These are phyloP conservation scores for Pleurotus djamor DNA, from an alignment of 768 basidiomycete genomes.

Conservation along the genomic window DNA sequence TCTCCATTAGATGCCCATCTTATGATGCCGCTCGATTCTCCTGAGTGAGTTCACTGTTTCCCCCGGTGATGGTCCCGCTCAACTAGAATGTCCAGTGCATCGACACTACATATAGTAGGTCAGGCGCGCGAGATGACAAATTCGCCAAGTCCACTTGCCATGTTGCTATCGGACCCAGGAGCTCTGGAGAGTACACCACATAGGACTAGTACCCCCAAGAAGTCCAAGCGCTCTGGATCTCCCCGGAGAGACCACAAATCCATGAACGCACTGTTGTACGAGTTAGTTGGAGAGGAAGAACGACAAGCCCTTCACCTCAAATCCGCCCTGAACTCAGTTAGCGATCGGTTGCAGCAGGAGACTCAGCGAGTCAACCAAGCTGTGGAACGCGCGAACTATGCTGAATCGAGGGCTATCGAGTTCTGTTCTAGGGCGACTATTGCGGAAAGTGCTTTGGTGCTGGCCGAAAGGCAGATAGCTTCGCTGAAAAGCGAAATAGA, in stretches of 20 bases:
- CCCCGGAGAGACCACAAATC: constrained; percentile 32
- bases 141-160: constrained; percentile 41
- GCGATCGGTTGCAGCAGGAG: constrained; percentile 56
- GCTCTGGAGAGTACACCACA: constrained; percentile 31
- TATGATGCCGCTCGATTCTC: not conserved
- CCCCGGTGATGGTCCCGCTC: not conserved
- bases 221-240: constrained; percentile 31
- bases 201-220: constrained; percentile 23
- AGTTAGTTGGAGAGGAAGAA: constrained; percentile 51
- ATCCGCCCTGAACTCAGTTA: constrained; percentile 45
- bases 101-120: constrained; percentile 28
- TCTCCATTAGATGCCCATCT: not conserved
- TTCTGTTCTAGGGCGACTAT: constrained; percentile 29
- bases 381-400: constrained; percentile 44
- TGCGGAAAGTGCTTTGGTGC: constrained; percentile 39
- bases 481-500: constrained; percentile 37
- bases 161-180: constrained; percentile 42
- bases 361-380: constrained; percentile 52
- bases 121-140: constrained; percentile 42
- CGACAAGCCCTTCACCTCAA: constrained; percentile 55
- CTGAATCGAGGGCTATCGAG: constrained; percentile 47
- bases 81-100: not conserved
- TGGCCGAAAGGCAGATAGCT: constrained; percentile 25
- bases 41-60: not conserved
- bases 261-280: constrained; percentile 34